Evolutionary conservation across 176 grass and related monocot genomes (phyloP), one percentile per base, ranked within the genome.

Genomic region (Luzula sylvatica): DNA sequence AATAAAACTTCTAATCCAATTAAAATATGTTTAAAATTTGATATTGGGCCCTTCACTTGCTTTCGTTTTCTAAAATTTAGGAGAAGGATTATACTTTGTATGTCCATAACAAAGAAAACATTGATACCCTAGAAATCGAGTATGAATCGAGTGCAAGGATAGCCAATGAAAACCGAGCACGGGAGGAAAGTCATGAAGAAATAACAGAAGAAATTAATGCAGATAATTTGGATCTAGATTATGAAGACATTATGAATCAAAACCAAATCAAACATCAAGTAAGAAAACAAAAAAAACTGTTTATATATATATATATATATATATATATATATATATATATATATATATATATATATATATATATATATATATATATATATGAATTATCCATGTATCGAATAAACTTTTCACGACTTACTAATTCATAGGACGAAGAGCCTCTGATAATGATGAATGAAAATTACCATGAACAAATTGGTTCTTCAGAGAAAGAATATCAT

Each of bases 231-330:
- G n/a, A 48, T 63, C 26, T 19, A 40, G 16, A 11, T 44, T 25
- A 60, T 60, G 20, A 60, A 60, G 35, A 60, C 22, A 60, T 60
- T 60, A 6, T 26, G 20, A 60, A 60, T 16, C 56, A 25, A 60
- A 60, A 39, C 12, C 30, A 35, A 35, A 35, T 35, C 30, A 35
- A 35, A 7, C 1, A 35, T 35, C 30, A 35, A 35, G 30, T 35
- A 35, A 35, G 30, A 35, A 35, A 35, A 35, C 30, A 4, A 9
- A 35, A 4, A n/a, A 35, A 35, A 35, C 30, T 35, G 0, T 35
- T 35, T 35, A 4, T 35, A n/a, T n/a, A n/a, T n/a, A n/a, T n/a
- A n/a, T n/a, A n/a, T n/a, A n/a, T n/a, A n/a, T n/a, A n/a, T n/a
- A n/a, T n/a, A n/a, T n/a, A n/a, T n/a, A n/a, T n/a, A n/a, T n/a